Conservation (phyloP, 2,329 filamentous ascomycete genomes). For the Pseudovirgaria hyperparasitica region DNA sequence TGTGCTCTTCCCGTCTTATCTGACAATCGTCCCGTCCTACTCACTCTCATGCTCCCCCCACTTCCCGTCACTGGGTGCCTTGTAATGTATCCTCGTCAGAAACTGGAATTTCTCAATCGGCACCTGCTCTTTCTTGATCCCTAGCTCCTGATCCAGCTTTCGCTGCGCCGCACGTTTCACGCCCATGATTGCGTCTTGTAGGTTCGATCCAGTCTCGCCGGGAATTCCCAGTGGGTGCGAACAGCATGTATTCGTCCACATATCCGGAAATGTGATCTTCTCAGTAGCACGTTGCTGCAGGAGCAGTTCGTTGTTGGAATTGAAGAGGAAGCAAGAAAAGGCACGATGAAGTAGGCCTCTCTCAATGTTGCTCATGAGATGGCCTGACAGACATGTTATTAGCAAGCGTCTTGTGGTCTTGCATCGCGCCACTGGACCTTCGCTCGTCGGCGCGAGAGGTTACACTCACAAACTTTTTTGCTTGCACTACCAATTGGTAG, state of each 20-base stretch:
- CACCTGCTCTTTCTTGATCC: conserved; percentile 79
- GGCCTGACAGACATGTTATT: conserved; percentile 44
- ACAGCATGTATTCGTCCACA: conserved; percentile 99
- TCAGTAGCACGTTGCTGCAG: conserved; percentile 90
- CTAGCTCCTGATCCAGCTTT: conserved; percentile 89
- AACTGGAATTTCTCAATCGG: conserved; percentile 86
- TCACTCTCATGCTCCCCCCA: conserved; percentile 98
- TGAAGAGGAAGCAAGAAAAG: conserved; percentile 97
- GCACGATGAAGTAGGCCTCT: conserved; percentile 91
- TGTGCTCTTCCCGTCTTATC: neutral
- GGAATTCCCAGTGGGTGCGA: conserved; percentile 90
- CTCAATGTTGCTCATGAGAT: conserved; percentile 98
- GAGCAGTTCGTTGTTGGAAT: conserved; percentile 81
- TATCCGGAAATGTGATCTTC: conserved; percentile 99
- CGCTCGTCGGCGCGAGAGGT: conserved; percentile 1
- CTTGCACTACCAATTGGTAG: conserved; percentile 86
- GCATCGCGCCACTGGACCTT: neutral
- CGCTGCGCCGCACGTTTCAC: conserved; percentile 86
- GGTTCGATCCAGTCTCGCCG: conserved; percentile 73
- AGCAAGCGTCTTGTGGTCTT: neutral
- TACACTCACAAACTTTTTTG: conserved; percentile 83
- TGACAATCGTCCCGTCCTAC: conserved; percentile 20
- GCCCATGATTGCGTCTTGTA: conserved; percentile 68
- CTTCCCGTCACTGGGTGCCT: conserved; percentile 89
- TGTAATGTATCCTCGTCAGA: conserved; percentile 95